Base-by-base conservation (phyloP, 352 stramenopile species). In the Globisporangium alternatum region DNA sequence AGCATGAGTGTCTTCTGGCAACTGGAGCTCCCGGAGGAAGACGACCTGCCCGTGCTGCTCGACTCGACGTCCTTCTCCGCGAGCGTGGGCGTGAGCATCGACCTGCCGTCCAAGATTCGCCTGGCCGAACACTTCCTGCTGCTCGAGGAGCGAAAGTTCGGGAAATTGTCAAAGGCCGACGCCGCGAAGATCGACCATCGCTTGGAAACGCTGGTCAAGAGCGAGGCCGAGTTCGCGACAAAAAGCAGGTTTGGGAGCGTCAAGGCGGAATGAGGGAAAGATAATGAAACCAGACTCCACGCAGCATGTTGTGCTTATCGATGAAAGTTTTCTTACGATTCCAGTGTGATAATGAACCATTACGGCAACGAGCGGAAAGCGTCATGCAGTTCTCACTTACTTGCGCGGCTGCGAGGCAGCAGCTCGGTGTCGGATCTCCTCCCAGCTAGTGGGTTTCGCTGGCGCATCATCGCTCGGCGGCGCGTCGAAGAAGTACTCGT, bases 391-490 rank as follows among this genome's bases (percentile, higher is more conserved):
- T 39, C 7, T 33, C 35, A 21, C 54, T 86, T 62, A 91, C 66
- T 89, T 88, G 51, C 72, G 65, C 21, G 55, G 31, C 10, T 77
- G 69, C 15, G 77, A 52, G n/a, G 30, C 63, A 33, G 78, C 73
- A 52, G 78, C 78, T 12, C 79, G 85, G 53, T 78, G 76, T 41
- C 85, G 83, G 30, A 94, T 83, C 31, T 94, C 83, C 45, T 94
- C 83, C 85, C 85, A 94, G 8, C 83, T 89, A 13, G 81, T 91
- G 8, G 74, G 71, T 41, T 88, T 82, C 22, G 43, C 56, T 2
- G 58, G 53, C 17, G 56, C 39, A 9, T 83, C 70, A 2, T 78
- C 59, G 21, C 60, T 73, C 8, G 58, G 39, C n/a, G 66, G 56
- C 9, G 56, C 56, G 4, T 65, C 75, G 33, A 84, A 82, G 62